Percentiles rank a stretch among this genome's conserved stretches.
phyloP scores from a whole-genome alignment of 768 basidiomycete species.

The Tricholoma flavovirens region DNA sequence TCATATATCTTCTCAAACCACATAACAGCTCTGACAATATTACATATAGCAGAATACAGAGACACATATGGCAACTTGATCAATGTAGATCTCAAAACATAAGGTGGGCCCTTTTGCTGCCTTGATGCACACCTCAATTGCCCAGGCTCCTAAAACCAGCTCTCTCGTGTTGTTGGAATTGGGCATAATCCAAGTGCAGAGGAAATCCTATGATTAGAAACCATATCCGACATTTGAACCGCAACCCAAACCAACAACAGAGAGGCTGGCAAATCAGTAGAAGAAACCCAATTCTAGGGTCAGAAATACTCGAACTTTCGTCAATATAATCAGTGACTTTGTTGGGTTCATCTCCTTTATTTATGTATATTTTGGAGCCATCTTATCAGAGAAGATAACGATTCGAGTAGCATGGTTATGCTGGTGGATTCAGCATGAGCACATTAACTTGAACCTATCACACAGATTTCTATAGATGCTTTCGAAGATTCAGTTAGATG shows the following conservation, averaged over 20 bases:
- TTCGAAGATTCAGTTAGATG: not conserved
- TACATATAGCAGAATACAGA: too few relatives aligned
- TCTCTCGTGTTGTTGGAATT: not conserved
- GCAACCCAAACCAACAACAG: not conserved
- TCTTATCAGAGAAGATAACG: not conserved
- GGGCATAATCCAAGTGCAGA: not conserved
- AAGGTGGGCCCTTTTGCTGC: too few relatives aligned
- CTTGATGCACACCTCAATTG: too few relatives aligned
- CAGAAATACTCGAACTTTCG: not conserved
- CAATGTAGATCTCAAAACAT: too few relatives aligned
- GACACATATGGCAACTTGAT: too few relatives aligned
- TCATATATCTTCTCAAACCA: too few relatives aligned
- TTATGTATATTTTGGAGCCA: not conserved
- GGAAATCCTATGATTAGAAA: not conserved
- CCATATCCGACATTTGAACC: not conserved
- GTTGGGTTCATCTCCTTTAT: not conserved
- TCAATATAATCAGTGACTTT: not conserved
- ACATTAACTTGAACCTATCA: not conserved
- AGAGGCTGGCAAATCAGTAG: not conserved
- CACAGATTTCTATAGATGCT: not conserved
- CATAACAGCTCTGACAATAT: too few relatives aligned
- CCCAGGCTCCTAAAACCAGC: too few relatives aligned
- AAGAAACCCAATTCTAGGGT: not conserved
- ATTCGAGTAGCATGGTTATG: not conserved
- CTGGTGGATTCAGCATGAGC: not conserved